These are phyloP conservation scores for Cyclocybe cylindracea DNA, from an alignment of 768 basidiomycete species.

Conservation along the genomic window DNA sequence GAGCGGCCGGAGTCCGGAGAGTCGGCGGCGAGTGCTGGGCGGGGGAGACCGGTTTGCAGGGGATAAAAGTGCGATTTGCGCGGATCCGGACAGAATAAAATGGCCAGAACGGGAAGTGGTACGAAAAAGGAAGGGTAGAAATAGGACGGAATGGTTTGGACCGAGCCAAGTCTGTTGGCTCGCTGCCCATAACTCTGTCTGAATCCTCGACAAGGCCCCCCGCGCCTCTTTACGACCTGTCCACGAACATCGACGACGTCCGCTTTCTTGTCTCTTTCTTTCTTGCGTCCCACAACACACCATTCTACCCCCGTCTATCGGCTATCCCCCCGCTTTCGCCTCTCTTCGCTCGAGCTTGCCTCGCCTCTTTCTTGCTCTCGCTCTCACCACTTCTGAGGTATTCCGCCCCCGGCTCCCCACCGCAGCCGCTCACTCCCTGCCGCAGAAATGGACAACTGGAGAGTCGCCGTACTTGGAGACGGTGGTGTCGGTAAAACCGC, in stretches of 20 bases:
- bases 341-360: conserved; percentile 22
- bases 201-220: conserved; percentile 29
- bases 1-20: no score
- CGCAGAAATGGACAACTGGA: conserved; percentile 86
- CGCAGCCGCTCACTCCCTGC: conserved; percentile 1
- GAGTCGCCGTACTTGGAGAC: conserved; percentile 94
- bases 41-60: no score
- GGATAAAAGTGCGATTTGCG: conserved; percentile 2
- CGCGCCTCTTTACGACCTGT: conserved; percentile 59
- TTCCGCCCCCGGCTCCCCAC: conserved; percentile 4
- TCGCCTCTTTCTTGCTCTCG: conserved; percentile 26
- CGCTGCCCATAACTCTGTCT: conserved; percentile 21
- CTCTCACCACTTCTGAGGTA: conserved; percentile 7
- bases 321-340: conserved; percentile 7
- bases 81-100: background rate
- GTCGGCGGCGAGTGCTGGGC: no score
- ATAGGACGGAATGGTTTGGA: conserved; percentile 34
- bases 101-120: conserved; percentile 7
- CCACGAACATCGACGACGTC: conserved; percentile 71
- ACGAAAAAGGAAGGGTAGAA: conserved; percentile 28
- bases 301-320: conserved; percentile 28
- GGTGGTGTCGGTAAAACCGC: conserved; percentile 98
- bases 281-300: conserved; percentile 30
- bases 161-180: conserved; percentile 35
- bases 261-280: conserved; percentile 44